These are phyloP conservation scores for Saposhnikovia divaricata DNA, from an alignment of 129 eudicot species.

Conservation along the genomic window DNA sequence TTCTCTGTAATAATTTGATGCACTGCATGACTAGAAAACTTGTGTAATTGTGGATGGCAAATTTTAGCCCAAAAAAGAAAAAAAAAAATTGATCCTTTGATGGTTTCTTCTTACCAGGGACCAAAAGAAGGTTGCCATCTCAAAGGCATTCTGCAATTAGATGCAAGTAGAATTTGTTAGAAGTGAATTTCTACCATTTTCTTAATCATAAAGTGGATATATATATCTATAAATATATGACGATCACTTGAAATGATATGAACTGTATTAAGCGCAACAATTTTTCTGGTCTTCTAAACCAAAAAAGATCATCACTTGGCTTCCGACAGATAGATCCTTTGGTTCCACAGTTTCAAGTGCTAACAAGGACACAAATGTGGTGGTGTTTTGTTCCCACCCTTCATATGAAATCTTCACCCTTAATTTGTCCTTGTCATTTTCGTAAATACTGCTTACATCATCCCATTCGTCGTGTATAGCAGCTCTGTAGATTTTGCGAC, in stretches of 20 bases:
- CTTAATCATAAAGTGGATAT: background rate
- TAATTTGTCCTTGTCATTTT: no score
- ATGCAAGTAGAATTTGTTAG: background rate
- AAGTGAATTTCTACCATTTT: background rate
- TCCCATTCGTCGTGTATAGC: no score
- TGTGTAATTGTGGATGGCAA: background rate
- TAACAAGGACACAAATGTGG: slow-evolving; percentile 81
- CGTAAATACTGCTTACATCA: no score
- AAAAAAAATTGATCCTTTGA: background rate
- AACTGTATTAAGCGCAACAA: slow-evolving; percentile 81
- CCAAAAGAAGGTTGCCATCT: slow-evolving; percentile 98
- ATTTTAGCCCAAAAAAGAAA: background rate
- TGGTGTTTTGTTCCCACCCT: slow-evolving; percentile 99
- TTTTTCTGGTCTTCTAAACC: slow-evolving; percentile 95
- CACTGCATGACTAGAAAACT: background rate
- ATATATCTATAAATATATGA: background rate
- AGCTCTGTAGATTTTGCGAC: no score
- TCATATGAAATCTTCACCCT: background rate
- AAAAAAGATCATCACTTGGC: slow-evolving; percentile 80
- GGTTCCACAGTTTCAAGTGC: slow-evolving; percentile 86
- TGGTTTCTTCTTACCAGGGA: slow-evolving; percentile 64
- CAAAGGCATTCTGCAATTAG: slow-evolving; percentile 85
- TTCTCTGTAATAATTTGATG: background rate
- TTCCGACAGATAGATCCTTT: slow-evolving; percentile 47
- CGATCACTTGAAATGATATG: slow-evolving; percentile 83